Evolutionary conservation across 805 yeast genomes (phyloP), one percentile per base, ranked within the genome.

Genomic region (Yamadazyma insecticola): DNA sequence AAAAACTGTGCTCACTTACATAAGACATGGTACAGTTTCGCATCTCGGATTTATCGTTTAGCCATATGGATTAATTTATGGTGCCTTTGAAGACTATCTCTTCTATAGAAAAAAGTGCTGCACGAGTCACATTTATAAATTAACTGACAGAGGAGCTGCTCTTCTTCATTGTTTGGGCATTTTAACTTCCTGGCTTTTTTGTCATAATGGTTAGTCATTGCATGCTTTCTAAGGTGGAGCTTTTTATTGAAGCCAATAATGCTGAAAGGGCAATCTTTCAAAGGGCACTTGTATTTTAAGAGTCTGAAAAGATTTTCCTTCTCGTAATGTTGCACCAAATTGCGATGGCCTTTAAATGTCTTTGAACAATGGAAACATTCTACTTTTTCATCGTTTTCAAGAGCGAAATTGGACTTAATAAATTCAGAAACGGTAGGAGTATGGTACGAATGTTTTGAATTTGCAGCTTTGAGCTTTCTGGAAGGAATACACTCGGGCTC

Each of bases 241-340:
- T 50, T 57, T 26, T 56, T 53, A 22, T 47, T 45, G 28, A 50
- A 50, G 2, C 63, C 64, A 24, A 59, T 47, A 2, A 51, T 28
- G 22, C 41, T 40, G 47, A 54, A 51, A 3, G 63, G 60, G 26
- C 66, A 59, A 10, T 42, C 39, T 10, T 37, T 30, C 2, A 55
- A 48, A 1, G 62, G 62, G 37, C 66, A 59, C 16, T 43, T 39
- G 31, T 35, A 41, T 20, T 32, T 35, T n/a, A 36, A 44, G 8
- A 32, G 8, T 11, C 47, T 37, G 14, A 37, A 37, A 5, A 49
- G 24, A 18, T 44, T 35, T 22, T 33, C 31, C 15, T 39, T 28
- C 17, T 53, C 55, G 28, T 43, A 44, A 30, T 53, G 60, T 3
- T 33, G 26, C 1, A 48, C 44, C 20, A 55, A 40, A 6, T 45